Evolutionary conservation across 2,329 filamentous ascomycete species (phyloP).

Genomic region (Passalora sequoiae): DNA sequence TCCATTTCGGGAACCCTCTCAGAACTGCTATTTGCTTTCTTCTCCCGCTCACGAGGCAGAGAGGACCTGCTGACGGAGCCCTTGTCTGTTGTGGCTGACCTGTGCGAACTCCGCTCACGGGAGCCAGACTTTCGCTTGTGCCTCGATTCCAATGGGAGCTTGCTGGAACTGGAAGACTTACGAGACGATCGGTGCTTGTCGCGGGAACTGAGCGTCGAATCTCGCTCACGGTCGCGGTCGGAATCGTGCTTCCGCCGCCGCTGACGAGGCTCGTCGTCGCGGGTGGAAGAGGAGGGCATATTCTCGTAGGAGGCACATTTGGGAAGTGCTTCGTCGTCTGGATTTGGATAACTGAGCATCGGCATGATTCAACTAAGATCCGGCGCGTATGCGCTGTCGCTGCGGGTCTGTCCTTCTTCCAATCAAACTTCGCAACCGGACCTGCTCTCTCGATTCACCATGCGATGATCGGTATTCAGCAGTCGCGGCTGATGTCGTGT

Average conservation of each 20-base stretch:
- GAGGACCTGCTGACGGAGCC: neutral
- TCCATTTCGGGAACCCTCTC: constrained; percentile 44
- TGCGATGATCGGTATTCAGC: no score
- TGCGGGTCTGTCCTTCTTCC: neutral
- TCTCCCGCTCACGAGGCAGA: neutral
- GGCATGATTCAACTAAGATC: constrained; percentile 6
- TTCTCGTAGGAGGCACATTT: constrained; percentile 7
- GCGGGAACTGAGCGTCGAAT: constrained; percentile 23
- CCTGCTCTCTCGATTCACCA: no score
- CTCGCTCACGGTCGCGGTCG: constrained; percentile 29
- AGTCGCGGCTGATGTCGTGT: no score
- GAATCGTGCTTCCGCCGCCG: constrained; percentile 29
- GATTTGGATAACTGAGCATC: constrained; percentile 15
- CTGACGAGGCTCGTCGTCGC: constrained; percentile 25
- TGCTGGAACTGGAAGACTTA: constrained; percentile 27
- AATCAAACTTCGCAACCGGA: no score
- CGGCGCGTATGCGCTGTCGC: neutral
- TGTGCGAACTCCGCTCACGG: constrained; percentile 24
- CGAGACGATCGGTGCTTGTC: constrained; percentile 28
- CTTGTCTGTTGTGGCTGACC: constrained; percentile 10
- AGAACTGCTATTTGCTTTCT: constrained; percentile 20
- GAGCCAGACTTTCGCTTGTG: constrained; percentile 26
- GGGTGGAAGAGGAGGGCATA: constrained; percentile 16
- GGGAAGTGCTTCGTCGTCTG: constrained; percentile 18
- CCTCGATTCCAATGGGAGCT: constrained; percentile 19